Evolutionary conservation across 331 rosid species (phyloP).

Genomic region (Phaseolus coccineus): DNA sequence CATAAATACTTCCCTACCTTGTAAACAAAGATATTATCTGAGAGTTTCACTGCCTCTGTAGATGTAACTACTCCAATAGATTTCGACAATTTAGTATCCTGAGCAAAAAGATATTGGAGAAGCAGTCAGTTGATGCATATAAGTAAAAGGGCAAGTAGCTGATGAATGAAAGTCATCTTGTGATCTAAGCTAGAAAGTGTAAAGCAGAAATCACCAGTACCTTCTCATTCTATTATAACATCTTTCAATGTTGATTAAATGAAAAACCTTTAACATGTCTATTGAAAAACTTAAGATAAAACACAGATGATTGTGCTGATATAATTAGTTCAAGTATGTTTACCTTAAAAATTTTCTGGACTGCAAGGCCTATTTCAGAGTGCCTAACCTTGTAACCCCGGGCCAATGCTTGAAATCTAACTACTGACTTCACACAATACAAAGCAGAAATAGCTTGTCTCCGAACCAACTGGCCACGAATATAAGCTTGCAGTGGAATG

Average conservation of each 20-base stretch:
- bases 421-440: constrained; percentile 60
- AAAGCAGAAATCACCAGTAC: background rate
- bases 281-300: background rate
- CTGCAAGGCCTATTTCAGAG: constrained; percentile 48
- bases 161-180: background rate
- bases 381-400: constrained; percentile 62
- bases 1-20: constrained; percentile 45
- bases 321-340: constrained; percentile 20
- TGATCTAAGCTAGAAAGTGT: background rate
- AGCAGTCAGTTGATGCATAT: constrained; percentile 5
- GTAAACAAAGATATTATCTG: constrained; percentile 50
- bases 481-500: constrained; percentile 63
- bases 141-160: background rate
- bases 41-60: constrained; percentile 45
- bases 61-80: constrained; percentile 39
- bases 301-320: constrained; percentile 2
- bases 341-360: constrained; percentile 42
- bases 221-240: background rate
- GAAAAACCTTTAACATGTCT: background rate
- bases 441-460: constrained; percentile 66
- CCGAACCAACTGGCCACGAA: constrained; percentile 67
- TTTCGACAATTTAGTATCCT: background rate
- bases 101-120: background rate
- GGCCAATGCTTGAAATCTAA: constrained; percentile 63
- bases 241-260: background rate